Evolutionary conservation across 345 rosid genomes (phyloP).

Genomic region (Salix dunnii): DNA sequence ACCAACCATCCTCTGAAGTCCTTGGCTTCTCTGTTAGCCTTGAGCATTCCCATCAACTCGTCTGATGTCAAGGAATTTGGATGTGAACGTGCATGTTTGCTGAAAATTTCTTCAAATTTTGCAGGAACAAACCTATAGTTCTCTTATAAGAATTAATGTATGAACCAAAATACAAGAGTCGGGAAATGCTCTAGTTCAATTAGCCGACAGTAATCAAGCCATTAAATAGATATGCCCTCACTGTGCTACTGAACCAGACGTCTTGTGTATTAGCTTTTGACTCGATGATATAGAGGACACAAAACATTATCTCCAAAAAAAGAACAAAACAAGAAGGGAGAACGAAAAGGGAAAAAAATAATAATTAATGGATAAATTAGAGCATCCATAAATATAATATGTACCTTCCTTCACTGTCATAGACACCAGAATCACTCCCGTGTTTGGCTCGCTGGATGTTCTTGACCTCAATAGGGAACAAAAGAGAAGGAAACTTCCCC

Average conservation of each 20-base stretch:
- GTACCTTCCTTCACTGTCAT: slow-evolving; percentile 77
- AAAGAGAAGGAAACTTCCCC: slow-evolving; percentile 60
- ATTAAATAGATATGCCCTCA: neutral
- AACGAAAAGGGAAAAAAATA: too few species aligned
- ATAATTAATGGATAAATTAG: neutral
- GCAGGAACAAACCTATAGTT: slow-evolving; percentile 51
- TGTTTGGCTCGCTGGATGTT: slow-evolving; percentile 70
- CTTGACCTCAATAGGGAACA: slow-evolving; percentile 69
- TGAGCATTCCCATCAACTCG: slow-evolving; percentile 48
- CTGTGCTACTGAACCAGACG: neutral
- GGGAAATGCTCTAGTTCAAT: neutral
- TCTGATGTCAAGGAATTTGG: slow-evolving; percentile 42
- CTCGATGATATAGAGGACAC: neutral
- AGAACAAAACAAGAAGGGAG: too few species aligned
- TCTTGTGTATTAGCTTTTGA: neutral
- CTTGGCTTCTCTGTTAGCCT: slow-evolving; percentile 51
- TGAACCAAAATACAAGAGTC: neutral
- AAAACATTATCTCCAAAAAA: neutral
- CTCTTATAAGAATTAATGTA: neutral
- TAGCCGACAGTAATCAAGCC: neutral
- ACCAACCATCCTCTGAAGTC: slow-evolving; percentile 56
- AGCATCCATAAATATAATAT: neutral
- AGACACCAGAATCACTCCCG: slow-evolving; percentile 80
- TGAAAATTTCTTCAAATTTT: slow-evolving; percentile 75
- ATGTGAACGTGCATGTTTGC: slow-evolving; percentile 45